phyloP scores from a whole-genome alignment of 306 rosid genomes.

The Pachyrhizus erosus region DNA sequence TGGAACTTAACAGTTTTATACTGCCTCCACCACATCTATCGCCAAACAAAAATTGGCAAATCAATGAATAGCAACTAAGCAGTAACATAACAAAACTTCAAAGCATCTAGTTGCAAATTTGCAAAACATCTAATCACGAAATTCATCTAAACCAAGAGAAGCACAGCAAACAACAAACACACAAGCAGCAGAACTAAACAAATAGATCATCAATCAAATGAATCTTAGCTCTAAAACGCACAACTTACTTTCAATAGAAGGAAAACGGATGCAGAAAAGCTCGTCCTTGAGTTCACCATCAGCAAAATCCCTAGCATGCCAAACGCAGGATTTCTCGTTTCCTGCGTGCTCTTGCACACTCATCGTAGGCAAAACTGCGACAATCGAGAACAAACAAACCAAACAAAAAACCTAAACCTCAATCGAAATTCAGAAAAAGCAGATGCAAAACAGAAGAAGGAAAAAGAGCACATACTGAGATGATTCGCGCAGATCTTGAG shows the following conservation, averaged over 20 bases:
- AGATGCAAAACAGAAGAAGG: background rate
- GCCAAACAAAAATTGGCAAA: background rate
- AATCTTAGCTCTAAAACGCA: background rate
- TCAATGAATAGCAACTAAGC: background rate
- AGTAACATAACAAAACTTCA: background rate
- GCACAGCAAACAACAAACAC: background rate
- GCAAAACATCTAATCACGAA: background rate
- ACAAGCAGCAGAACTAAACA: background rate
- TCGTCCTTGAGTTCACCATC: constrained; percentile 97
- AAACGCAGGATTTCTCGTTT: constrained; percentile 90
- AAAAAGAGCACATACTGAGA: constrained; percentile 58
- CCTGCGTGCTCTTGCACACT: constrained; percentile 95
- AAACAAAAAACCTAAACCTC: background rate
- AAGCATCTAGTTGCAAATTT: background rate
- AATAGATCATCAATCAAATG: background rate
- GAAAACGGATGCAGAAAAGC: constrained; percentile 94
- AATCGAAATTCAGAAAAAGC: background rate
- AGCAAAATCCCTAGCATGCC: constrained; percentile 96
- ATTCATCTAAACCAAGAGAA: background rate
- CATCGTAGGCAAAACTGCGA: constrained; percentile 77
- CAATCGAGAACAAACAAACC: background rate
- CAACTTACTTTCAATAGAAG: constrained; percentile 89
- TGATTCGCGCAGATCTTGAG: constrained; percentile 99
- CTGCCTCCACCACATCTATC: too few relatives aligned
- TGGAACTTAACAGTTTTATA: too few relatives aligned